These are phyloP conservation scores for Teratosphaeria gauchensis DNA, from an alignment of 2,329 filamentous ascomycete genomes.

Conservation along the genomic window DNA sequence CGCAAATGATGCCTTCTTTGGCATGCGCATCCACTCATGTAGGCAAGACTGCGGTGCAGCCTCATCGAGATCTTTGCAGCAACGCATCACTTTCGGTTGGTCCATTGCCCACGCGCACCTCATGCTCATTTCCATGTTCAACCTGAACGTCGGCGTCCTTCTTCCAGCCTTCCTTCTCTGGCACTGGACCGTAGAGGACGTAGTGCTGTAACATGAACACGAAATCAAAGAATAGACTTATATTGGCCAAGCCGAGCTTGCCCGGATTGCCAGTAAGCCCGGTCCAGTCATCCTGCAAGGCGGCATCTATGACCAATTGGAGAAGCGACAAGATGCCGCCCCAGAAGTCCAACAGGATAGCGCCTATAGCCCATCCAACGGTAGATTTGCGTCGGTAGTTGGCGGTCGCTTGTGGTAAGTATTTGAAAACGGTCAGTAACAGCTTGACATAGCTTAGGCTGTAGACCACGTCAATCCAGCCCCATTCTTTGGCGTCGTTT, in stretches of 20 bases:
- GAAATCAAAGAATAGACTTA: slow-evolving; percentile 76
- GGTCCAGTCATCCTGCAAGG: slow-evolving; percentile 75
- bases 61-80: not conserved
- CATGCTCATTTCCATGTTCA: not conserved
- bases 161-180: slow-evolving; percentile 6
- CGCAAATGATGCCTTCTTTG: too few relatives aligned
- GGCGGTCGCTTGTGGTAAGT: slow-evolving; percentile 72
- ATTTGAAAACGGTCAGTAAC: slow-evolving; percentile 80
- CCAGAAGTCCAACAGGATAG: slow-evolving; percentile 73
- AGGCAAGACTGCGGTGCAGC: not conserved
- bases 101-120: not conserved
- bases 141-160: not conserved
- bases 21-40: too few relatives aligned
- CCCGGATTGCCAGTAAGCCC: slow-evolving; percentile 85
- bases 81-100: not conserved
- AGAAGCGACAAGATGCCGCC: slow-evolving; percentile 73
- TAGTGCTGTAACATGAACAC: slow-evolving; percentile 88
- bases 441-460: slow-evolving; percentile 83
- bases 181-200: slow-evolving; percentile 52
- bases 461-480: slow-evolving; percentile 58
- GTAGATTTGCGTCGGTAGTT: slow-evolving; percentile 84
- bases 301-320: slow-evolving; percentile 79
- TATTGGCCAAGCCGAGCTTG: slow-evolving; percentile 77
- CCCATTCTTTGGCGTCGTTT: slow-evolving; percentile 45
- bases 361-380: slow-evolving; percentile 57